Evolutionary conservation across 352 stramenopile species (phyloP).

Genomic region (Globisporangium ultimum): DNA sequence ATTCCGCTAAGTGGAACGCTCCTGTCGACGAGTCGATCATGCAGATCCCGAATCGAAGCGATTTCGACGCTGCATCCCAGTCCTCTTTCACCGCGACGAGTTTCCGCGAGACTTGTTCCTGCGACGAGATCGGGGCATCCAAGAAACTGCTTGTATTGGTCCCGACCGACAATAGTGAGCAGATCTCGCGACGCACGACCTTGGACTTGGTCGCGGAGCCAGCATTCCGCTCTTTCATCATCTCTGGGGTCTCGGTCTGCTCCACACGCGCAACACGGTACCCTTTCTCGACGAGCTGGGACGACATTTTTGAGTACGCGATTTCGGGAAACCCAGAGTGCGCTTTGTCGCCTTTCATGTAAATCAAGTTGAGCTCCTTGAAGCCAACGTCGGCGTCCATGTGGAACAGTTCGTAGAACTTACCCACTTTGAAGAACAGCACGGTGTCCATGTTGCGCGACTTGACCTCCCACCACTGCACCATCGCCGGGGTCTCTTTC

Average conservation of each 20-base stretch:
- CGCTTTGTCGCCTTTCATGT: conserved; percentile 98
- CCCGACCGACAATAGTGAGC: conserved; percentile 92
- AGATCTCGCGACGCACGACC: conserved; percentile 94
- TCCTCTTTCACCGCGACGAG: conserved; percentile 76
- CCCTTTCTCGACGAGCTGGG: conserved; percentile 92
- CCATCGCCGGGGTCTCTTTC: conserved; percentile 93
- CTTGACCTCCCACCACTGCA: conserved; percentile 99
- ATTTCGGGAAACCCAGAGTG: conserved; percentile 99
- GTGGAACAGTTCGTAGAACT: conserved; percentile 97
- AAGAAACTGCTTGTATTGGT: conserved; percentile 96
- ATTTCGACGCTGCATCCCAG: conserved; percentile 18
- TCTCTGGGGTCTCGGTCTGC: conserved; percentile 98
- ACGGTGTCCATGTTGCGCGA: conserved; percentile 96
- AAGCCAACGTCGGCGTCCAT: conserved; percentile 99
- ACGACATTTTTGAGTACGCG: conserved; percentile 96
- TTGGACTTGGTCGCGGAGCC: conserved; percentile 72
- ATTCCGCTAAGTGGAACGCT: conserved; percentile 95
- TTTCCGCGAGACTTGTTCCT: conserved; percentile 39
- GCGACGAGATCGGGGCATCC: conserved; percentile 74
- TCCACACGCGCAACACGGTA: conserved; percentile 98
- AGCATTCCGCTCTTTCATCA: conserved; percentile 93
- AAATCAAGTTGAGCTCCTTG: conserved; percentile 94
- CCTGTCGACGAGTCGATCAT: conserved; percentile 93
- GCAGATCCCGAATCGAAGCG: conserved; percentile 90
- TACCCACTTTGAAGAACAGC: conserved; percentile 98